Percentiles rank a stretch among this genome's conserved stretches.
Conservation (phyloP, 257 asterid genomes). For the Knoxia roxburghii region DNA sequence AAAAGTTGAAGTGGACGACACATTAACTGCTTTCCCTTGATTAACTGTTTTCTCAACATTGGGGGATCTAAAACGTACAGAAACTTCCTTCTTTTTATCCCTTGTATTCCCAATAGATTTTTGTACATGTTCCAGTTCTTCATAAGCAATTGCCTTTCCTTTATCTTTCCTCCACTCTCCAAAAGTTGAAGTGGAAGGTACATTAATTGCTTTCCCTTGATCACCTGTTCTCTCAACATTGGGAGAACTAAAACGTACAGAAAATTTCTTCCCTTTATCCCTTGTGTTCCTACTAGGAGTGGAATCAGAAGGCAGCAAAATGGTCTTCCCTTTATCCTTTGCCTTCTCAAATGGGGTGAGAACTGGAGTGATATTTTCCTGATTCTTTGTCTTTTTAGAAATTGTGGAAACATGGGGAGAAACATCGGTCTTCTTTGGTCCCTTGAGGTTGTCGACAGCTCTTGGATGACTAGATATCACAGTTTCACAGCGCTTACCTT, state of each 20-base stretch:
- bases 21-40: slow-evolving; percentile 23
- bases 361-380: slow-evolving; percentile 32
- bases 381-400: slow-evolving; percentile 6
- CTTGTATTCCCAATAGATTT: slow-evolving; percentile 13
- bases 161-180: slow-evolving; percentile 22
- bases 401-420: slow-evolving; percentile 4
- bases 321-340: slow-evolving; percentile 22
- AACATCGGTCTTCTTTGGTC: slow-evolving; percentile 12
- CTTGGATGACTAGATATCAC: slow-evolving; percentile 16
- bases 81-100: slow-evolving; percentile 25
- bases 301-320: slow-evolving; percentile 23
- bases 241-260: slow-evolving; percentile 16
- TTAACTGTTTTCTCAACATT: slow-evolving; percentile 22
- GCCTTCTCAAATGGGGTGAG: slow-evolving; percentile 21
- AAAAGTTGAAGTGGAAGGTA: slow-evolving; percentile 16
- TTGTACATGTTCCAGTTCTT: no score
- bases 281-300: slow-evolving; percentile 17
- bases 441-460: slow-evolving; percentile 15
- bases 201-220: slow-evolving; percentile 36
- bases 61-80: slow-evolving; percentile 21
- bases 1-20: slow-evolving; percentile 22
- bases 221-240: slow-evolving; percentile 29
- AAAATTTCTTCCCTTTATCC: slow-evolving; percentile 22
- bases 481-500: slow-evolving; percentile 34
- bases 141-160: slow-evolving; percentile 23